These are phyloP conservation scores for Centaurea solstitialis DNA, from an alignment of 129 eudicot species.

Conservation along the genomic window DNA sequence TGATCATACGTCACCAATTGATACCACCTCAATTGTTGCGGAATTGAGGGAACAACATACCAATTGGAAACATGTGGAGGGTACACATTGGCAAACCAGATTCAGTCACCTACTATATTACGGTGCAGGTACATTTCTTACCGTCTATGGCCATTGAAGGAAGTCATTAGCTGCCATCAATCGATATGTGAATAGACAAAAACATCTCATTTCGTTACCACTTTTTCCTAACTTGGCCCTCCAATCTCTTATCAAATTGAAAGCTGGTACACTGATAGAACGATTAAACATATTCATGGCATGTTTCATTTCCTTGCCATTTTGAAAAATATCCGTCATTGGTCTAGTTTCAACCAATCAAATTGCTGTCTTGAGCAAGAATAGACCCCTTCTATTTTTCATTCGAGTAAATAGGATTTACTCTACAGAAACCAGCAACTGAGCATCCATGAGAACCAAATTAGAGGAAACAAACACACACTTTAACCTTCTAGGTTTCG, in stretches of 20 bases:
- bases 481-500: too few relatives aligned
- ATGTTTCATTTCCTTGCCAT: background rate
- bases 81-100: slow-evolving; percentile 92
- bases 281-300: background rate
- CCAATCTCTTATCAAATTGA: background rate
- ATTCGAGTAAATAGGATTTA: too few relatives aligned
- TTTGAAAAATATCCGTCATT: background rate
- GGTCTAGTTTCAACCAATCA: background rate
- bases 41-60: slow-evolving; percentile 64
- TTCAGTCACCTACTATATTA: slow-evolving; percentile 84
- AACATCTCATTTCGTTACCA: background rate
- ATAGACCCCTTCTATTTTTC: background rate
- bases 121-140: slow-evolving; percentile 72
- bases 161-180: slow-evolving; percentile 1
- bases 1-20: slow-evolving; percentile 41
- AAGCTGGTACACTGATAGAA: background rate
- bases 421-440: too few relatives aligned
- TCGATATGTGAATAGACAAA: slow-evolving; percentile 3
- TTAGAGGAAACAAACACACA: too few relatives aligned
- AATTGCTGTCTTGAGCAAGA: background rate
- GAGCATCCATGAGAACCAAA: too few relatives aligned
- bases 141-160: background rate
- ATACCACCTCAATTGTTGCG: slow-evolving; percentile 60
- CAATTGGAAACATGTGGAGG: slow-evolving; percentile 81
- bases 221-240: background rate